Base-by-base conservation (phyloP, 345 rosid species). In the Syzygium jambos region DNA sequence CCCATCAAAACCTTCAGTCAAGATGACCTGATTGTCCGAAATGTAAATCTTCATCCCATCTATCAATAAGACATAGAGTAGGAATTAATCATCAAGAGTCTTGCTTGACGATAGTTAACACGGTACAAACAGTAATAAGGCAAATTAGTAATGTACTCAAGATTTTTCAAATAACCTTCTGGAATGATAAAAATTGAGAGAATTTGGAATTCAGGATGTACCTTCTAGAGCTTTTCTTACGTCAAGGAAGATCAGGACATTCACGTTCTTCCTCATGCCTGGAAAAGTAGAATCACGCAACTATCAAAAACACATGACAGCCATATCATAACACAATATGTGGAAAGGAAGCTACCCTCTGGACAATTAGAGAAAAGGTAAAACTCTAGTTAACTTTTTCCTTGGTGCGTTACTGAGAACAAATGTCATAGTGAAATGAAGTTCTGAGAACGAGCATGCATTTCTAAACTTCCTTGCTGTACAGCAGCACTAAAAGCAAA, bases 1-100 rank as follows among this genome's bases (percentile, higher is more conserved):
- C 77, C 99, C 99, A 86, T 95, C 93, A 73, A 95, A 93, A 73
- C 99, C 99, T 91, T 97, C 99, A 5, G 98, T 96, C 91, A 97
- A 88, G 56, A 96, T 92, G 92, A 97, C 99, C 90, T 88, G 91
- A 87, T 97, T 97, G 89, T 97, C 99, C 11, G 99, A 96, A 73
- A 97, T 89, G 91, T 95, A 97, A 57, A 97, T 89, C 88, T 95
- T 93, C 94, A 95, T 94, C 80, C 99, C 99, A 52, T 94, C 99
- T 97, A 90, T 55, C 46, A 53, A 83, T 11, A 84, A 52, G 63
- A 84, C 80, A 46, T 9, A 85, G 43, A 84, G 2, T 68, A 65
- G 53, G 87, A 80, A 85, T 51, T 21, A 87, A 15, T 15, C 15
- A 80, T 51, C 85, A 46, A 46, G n/a, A 87, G 27, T 51, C 77